These are phyloP conservation scores for Pouteria campechiana DNA, from an alignment of 179 eudicot species.

Conservation along the genomic window DNA sequence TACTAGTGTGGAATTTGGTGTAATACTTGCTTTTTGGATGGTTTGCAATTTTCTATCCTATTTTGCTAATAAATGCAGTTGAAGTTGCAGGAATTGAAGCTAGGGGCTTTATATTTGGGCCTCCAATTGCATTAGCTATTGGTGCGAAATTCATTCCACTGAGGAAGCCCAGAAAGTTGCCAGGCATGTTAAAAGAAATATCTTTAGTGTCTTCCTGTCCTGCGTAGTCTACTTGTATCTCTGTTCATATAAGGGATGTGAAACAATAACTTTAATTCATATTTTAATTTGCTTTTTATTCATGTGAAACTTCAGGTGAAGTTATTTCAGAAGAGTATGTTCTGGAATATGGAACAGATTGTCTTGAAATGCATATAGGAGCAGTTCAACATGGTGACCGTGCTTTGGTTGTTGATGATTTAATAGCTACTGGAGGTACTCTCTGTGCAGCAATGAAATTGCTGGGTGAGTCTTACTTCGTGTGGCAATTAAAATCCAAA, in stretches of 20 bases:
- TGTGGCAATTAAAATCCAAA: too few relatives aligned
- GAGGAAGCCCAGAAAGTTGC: slow-evolving; percentile 77
- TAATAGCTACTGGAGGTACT: slow-evolving; percentile 91
- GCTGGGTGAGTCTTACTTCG: too few relatives aligned
- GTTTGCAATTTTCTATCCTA: too few relatives aligned
- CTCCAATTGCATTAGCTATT: slow-evolving; percentile 85
- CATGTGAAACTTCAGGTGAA: slow-evolving; percentile 19
- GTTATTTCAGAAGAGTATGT: slow-evolving; percentile 66
- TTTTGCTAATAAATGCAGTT: too few relatives aligned
- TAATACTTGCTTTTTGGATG: too few relatives aligned
- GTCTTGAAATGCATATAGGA: slow-evolving; percentile 86
- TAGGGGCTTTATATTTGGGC: slow-evolving; percentile 84
- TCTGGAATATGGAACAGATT: slow-evolving; percentile 76
- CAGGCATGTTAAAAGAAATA: slow-evolving; percentile 30
- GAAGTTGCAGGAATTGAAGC: slow-evolving; percentile 71
- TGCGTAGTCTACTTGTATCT: background rate
- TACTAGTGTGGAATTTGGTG: too few relatives aligned
- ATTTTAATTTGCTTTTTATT: background rate
- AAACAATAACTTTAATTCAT: background rate
- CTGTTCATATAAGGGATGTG: background rate
- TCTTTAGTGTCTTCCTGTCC: background rate
- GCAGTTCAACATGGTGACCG: slow-evolving; percentile 71
- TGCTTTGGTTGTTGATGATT: slow-evolving; percentile 84
- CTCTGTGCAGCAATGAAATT: slow-evolving; percentile 80
- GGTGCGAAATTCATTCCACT: slow-evolving; percentile 90